Conservation (phyloP, 805 yeast genomes). For the Hanseniaspora taiwanica region DNA sequence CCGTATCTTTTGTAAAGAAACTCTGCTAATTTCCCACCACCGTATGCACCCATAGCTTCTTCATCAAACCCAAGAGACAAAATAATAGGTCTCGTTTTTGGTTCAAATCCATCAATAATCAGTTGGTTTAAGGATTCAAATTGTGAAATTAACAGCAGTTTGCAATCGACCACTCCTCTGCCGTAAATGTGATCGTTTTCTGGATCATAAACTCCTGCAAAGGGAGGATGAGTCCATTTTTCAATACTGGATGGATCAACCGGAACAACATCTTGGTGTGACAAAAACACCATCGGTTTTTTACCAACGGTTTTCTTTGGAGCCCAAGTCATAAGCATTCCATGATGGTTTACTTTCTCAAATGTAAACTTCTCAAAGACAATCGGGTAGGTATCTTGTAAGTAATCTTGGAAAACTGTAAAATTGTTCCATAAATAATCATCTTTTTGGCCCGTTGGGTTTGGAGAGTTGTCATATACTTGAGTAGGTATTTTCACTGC, state of each 20-base stretch:
- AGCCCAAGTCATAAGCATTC: conserved; percentile 47
- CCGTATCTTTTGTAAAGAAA: conserved; percentile 43
- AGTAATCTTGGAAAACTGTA: conserved; percentile 26
- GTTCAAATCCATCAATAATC: conserved; percentile 30
- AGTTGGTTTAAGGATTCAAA: conserved; percentile 43
- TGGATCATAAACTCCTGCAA: conserved; percentile 52
- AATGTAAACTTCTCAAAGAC: conserved; percentile 32
- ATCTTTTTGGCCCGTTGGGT: conserved; percentile 13
- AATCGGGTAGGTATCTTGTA: conserved; percentile 23
- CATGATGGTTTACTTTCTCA: conserved; percentile 43
- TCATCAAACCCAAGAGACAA: conserved; percentile 66
- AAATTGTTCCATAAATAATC: conserved; percentile 25
- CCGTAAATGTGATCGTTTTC: conserved; percentile 38
- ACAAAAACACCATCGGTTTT: conserved; percentile 53
- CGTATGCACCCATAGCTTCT: conserved; percentile 50
- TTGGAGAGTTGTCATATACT: conserved; percentile 37
- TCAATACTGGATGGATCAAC: conserved; percentile 39
- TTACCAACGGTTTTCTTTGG: conserved; percentile 33
- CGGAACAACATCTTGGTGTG: conserved; percentile 73
- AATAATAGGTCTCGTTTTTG: conserved; percentile 41
- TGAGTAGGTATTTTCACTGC: conserved; percentile 59
- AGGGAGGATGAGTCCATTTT: conserved; percentile 55
- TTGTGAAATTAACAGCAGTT: conserved; percentile 45
- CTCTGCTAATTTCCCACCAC: conserved; percentile 41
- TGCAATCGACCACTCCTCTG: conserved; percentile 59